Evolutionary conservation across 306 rosid genomes (phyloP), one percentile per base, ranked within the genome.

Genomic region (Prinsepia uniflora): DNA sequence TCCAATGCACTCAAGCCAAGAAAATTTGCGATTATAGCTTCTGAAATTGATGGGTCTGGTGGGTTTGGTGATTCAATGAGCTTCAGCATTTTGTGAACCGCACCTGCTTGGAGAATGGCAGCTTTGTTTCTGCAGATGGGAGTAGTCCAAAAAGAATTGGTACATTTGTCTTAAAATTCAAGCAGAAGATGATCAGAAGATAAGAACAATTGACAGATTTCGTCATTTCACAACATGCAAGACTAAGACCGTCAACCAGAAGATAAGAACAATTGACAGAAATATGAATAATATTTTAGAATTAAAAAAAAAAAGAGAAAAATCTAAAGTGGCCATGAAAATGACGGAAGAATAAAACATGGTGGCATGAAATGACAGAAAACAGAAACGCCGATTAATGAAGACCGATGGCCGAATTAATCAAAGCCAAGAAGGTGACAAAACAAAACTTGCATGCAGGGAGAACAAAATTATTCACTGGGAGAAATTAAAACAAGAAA

Each of bases 1-100:
- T 95, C 99, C 82, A 95, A 76, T 62, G 99, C 99, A 69, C 97
- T 91, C 79, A 95, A 81, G 50, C 95, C 96, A 41, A 95, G 96
- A 79, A 95, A 95, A 80, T 91, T 95, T 20, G 96, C 99, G 44
- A 86, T 87, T 60, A 89, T 86, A 17, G 97, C 96, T 79, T 91
- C 97, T 8, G 88, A 82, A 41, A 89, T 90, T 4, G 84, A 87
- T 39, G 85, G 80, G 79, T 86, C 82, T 13, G 68, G 75, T 24
- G 81, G 62, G 5, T 50, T 72, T 36, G 87, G 77, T 7, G 88
- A 86, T 66, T 84, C 97, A 59, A 87, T 81, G 22, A 95, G 90
- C 85, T 74, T 85, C 49, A 95, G 85, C 97, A 95, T 89, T 75
- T 95, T 91, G 81, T 91, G 96, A 64, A 95, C 90, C 44, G 88